phyloP scores from a whole-genome alignment of 2,329 filamentous ascomycete species.

The Pseudogymnoascus sp. region DNA sequence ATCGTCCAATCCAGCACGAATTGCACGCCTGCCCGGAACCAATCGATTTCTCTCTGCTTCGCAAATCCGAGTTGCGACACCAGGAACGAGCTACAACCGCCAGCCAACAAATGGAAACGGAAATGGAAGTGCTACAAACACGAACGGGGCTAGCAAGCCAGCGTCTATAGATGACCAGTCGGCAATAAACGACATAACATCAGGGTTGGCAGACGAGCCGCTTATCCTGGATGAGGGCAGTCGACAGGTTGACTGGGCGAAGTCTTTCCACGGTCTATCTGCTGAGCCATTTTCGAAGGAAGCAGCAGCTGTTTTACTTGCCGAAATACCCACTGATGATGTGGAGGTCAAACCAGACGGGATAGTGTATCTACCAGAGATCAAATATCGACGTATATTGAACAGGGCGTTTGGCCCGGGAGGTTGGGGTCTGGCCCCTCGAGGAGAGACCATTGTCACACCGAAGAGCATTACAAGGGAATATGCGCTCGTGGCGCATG shows the following conservation, averaged over 20 bases:
- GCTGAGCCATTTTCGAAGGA: slow-evolving; percentile 55
- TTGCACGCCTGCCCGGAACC: not conserved
- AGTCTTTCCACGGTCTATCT: slow-evolving; percentile 62
- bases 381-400: slow-evolving; percentile 89
- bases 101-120: slow-evolving; percentile 14
- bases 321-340: slow-evolving; percentile 60
- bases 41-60: slow-evolving; percentile 17
- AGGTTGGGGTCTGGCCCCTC: slow-evolving; percentile 87
- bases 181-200: slow-evolving; percentile 33
- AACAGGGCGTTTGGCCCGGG: slow-evolving; percentile 90
- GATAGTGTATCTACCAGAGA: slow-evolving; percentile 92
- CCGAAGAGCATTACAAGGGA: slow-evolving; percentile 64
- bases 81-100: slow-evolving; percentile 21
- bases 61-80: slow-evolving; percentile 18
- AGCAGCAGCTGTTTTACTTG: slow-evolving; percentile 51
- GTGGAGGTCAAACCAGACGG: slow-evolving; percentile 98
- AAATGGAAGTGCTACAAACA: not conserved
- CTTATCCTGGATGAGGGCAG: slow-evolving; percentile 38
- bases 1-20: not conserved
- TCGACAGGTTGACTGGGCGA: slow-evolving; percentile 62
- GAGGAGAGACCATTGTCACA: slow-evolving; percentile 62
- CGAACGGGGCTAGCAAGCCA: slow-evolving; percentile 35
- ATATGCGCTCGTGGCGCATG: slow-evolving; percentile 83
- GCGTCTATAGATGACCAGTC: slow-evolving; percentile 42
- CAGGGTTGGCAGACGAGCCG: slow-evolving; percentile 43